A percentile compares a stretch with the other conserved stretches of the same genome.
Conservation (phyloP, 257 asterid genomes). For the Phtheirospermum japonicum region DNA sequence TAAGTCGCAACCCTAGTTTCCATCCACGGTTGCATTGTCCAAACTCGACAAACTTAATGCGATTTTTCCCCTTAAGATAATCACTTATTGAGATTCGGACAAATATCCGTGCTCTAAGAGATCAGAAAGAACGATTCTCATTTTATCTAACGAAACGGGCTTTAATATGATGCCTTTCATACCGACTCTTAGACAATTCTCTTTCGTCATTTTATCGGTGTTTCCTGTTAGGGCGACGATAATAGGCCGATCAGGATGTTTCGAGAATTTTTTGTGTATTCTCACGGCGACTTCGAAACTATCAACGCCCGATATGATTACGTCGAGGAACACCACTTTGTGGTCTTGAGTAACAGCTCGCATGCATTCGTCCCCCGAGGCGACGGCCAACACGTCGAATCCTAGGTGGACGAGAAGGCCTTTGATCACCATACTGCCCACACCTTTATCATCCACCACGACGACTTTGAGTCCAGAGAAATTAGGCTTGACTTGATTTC, state of each 20-base stretch:
- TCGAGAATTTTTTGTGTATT: slow-evolving; percentile 69
- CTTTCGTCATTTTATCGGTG: slow-evolving; percentile 62
- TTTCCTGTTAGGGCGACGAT: slow-evolving; percentile 71
- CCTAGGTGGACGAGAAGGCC: slow-evolving; percentile 86
- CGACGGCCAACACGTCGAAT: slow-evolving; percentile 70
- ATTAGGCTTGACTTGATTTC: slow-evolving; percentile 48
- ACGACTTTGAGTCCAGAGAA: slow-evolving; percentile 81
- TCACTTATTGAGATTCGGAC: slow-evolving; percentile 47
- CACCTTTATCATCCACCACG: slow-evolving; percentile 91
- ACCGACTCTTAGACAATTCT: slow-evolving; percentile 77
- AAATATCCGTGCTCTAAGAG: slow-evolving; percentile 70
- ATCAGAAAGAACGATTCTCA: slow-evolving; percentile 75
- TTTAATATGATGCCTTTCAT: slow-evolving; percentile 76
- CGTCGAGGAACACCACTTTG: slow-evolving; percentile 71
- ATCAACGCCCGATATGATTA: slow-evolving; percentile 54
- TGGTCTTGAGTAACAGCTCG: slow-evolving; percentile 58
- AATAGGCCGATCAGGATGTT: slow-evolving; percentile 55
- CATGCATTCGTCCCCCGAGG: slow-evolving; percentile 77
- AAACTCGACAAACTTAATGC: slow-evolving; percentile 6
- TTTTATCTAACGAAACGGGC: slow-evolving; percentile 85
- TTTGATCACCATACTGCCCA: slow-evolving; percentile 82
- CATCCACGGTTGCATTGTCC: background rate
- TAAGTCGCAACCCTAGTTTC: background rate
- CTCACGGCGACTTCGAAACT: slow-evolving; percentile 59
- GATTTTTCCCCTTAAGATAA: too few species aligned